phyloP scores from a whole-genome alignment of 2,329 filamentous ascomycete species.

The Aureobasidium vineae region DNA sequence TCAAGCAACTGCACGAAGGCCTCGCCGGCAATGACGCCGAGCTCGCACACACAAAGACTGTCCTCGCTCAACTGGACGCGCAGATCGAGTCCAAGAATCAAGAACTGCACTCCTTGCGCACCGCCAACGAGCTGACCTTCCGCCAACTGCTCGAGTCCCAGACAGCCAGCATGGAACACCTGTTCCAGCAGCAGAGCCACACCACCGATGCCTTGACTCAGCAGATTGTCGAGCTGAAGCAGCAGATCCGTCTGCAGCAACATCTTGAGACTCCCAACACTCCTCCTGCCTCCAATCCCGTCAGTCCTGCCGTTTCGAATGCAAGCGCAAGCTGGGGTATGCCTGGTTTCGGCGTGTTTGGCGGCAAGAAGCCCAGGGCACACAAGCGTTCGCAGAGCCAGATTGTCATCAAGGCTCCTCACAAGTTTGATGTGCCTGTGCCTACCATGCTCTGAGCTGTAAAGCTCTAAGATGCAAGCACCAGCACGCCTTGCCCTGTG shows the following conservation, averaged over 20 bases:
- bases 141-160: slow-evolving; percentile 18
- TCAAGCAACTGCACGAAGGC: slow-evolving; percentile 13
- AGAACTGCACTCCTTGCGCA: slow-evolving; percentile 19
- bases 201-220: slow-evolving; percentile 20
- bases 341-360: slow-evolving; percentile 10
- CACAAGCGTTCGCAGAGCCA: slow-evolving; percentile 14
- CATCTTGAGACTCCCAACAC: background rate
- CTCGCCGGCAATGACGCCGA: slow-evolving; percentile 17
- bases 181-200: slow-evolving; percentile 4
- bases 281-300: slow-evolving; percentile 1
- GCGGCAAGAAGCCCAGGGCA: background rate
- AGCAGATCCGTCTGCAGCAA: slow-evolving; percentile 14
- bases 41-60: slow-evolving; percentile 16
- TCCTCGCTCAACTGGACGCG: slow-evolving; percentile 19
- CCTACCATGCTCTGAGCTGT: slow-evolving; percentile 4
- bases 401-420: slow-evolving; percentile 11
- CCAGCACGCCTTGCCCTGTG: background rate
- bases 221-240: slow-evolving; percentile 18
- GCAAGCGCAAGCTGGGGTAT: slow-evolving; percentile 5
- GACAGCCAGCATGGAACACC: slow-evolving; percentile 5
- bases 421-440: slow-evolving; percentile 13
- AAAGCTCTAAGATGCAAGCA: background rate
- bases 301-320: background rate
- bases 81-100: slow-evolving; percentile 22
- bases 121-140: slow-evolving; percentile 17